Evolutionary conservation across 495 filamentous ascomycete species (phyloP).

Genomic region (Aspergillus haitiensis): DNA sequence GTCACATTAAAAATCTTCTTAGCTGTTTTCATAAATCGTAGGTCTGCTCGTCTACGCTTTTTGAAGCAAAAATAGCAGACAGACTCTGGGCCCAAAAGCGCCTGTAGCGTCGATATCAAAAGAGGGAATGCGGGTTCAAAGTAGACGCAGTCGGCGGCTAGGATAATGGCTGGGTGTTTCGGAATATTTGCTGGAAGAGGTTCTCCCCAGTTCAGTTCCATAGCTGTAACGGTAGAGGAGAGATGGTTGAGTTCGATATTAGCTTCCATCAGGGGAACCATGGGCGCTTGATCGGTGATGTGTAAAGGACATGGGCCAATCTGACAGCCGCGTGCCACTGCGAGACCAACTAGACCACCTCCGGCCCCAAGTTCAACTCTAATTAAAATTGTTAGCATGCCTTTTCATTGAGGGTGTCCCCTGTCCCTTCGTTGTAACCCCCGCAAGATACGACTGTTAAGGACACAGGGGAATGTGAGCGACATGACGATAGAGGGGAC

Average conservation of each 20-base stretch:
- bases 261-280: slow-evolving; percentile 76
- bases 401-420: not conserved
- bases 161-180: slow-evolving; percentile 66
- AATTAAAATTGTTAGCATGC: not conserved
- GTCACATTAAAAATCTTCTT: slow-evolving; percentile 63
- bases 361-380: slow-evolving; percentile 94
- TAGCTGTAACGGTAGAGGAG: slow-evolving; percentile 55
- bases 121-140: slow-evolving; percentile 93
- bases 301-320: slow-evolving; percentile 49
- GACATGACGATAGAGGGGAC: slow-evolving; percentile 34
- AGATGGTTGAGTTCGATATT: slow-evolving; percentile 81
- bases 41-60: slow-evolving; percentile 74
- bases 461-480: slow-evolving; percentile 9
- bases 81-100: slow-evolving; percentile 57
- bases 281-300: slow-evolving; percentile 83
- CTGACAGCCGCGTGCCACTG: slow-evolving; percentile 40
- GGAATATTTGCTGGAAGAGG: slow-evolving; percentile 40
- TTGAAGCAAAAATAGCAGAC: slow-evolving; percentile 95
- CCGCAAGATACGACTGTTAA: too few relatives aligned
- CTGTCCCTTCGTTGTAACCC: not conserved
- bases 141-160: slow-evolving; percentile 96
- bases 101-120: slow-evolving; percentile 72
- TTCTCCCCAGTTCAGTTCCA: slow-evolving; percentile 72
- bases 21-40: slow-evolving; percentile 68
- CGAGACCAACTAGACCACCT: slow-evolving; percentile 76